A percentile compares a stretch with the other conserved stretches of the same genome.
Evolutionary conservation across 2,329 filamentous ascomycete genomes (phyloP).

Genomic region (Aspergillus awamori): DNA sequence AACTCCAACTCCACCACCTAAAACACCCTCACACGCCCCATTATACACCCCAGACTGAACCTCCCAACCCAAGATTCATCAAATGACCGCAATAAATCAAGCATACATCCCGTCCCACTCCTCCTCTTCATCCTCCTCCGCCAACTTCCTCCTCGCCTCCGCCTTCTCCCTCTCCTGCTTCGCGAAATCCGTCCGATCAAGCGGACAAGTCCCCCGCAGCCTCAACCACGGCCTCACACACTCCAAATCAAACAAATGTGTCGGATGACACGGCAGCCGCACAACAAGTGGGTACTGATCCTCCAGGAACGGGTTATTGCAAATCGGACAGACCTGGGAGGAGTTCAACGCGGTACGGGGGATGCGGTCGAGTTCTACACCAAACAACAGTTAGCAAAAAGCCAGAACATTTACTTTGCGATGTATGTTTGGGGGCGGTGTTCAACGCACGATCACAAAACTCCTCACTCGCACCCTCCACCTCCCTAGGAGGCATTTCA

Average conservation of each 20-base stretch:
- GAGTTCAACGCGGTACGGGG: slow-evolving; percentile 58
- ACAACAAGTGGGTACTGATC: slow-evolving; percentile 67
- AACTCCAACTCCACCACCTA: background rate
- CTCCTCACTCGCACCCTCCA: slow-evolving; percentile 63
- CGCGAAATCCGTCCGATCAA: slow-evolving; percentile 62
- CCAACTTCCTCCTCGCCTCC: slow-evolving; percentile 53
- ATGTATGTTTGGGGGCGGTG: background rate
- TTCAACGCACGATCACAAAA: slow-evolving; percentile 57
- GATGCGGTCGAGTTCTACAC: slow-evolving; percentile 59
- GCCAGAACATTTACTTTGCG: too few species aligned
- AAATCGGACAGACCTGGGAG: slow-evolving; percentile 62
- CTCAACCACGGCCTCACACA: slow-evolving; percentile 68
- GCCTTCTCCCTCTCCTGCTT: slow-evolving; percentile 57
- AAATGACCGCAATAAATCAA: slow-evolving; percentile 15
- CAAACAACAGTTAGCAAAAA: background rate
- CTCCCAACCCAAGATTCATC: background rate
- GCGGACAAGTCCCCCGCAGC: slow-evolving; percentile 64
- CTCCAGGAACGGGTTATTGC: slow-evolving; percentile 63
- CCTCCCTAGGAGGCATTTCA: slow-evolving; percentile 61
- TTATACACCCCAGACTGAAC: background rate
- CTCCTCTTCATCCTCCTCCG: slow-evolving; percentile 49
- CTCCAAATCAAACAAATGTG: slow-evolving; percentile 66
- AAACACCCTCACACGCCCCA: background rate
- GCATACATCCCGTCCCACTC: slow-evolving; percentile 55
- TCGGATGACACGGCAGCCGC: slow-evolving; percentile 62